A percentile compares a stretch with the other conserved stretches of the same genome.
Conservation (phyloP, 2,329 filamentous ascomycete species). For the Nemania sp. region DNA sequence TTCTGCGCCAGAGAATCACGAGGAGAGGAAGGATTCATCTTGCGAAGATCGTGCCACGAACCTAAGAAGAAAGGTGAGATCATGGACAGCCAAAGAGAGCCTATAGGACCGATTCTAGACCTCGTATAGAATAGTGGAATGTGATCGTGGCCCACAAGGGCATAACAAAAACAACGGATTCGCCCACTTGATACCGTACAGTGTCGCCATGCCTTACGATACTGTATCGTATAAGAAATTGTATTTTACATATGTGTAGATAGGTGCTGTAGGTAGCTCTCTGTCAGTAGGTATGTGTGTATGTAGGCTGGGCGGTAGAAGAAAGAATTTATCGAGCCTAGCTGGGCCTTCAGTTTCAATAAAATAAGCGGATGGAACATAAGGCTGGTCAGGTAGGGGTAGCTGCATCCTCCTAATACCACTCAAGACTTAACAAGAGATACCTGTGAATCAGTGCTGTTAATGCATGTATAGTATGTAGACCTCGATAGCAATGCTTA, state of each 20-base stretch:
- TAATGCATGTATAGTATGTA: constrained; percentile 1
- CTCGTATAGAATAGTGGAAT: constrained; percentile 21
- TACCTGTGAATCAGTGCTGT: not conserved
- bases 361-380: constrained; percentile 11
- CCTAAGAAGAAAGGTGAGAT: constrained; percentile 15
- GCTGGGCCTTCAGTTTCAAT: not conserved
- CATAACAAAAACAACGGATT: not conserved
- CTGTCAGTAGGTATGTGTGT: too few relatives aligned
- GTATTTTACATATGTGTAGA: too few relatives aligned
- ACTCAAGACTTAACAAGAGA: not conserved
- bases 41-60: constrained; percentile 27
- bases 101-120: constrained; percentile 31
- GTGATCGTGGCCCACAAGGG: constrained; percentile 9
- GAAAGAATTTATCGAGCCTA: not conserved
- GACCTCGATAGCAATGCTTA: not conserved
- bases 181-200: not conserved
- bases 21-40: constrained; percentile 33
- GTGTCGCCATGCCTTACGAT: not conserved
- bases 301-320: not conserved
- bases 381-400: not conserved
- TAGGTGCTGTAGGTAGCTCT: too few relatives aligned
- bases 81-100: not conserved
- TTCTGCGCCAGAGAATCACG: constrained; percentile 30
- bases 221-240: not conserved
- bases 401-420: not conserved